Conservation (phyloP, 257 asterid genomes). For the Dorcoceras hygrometricum region DNA sequence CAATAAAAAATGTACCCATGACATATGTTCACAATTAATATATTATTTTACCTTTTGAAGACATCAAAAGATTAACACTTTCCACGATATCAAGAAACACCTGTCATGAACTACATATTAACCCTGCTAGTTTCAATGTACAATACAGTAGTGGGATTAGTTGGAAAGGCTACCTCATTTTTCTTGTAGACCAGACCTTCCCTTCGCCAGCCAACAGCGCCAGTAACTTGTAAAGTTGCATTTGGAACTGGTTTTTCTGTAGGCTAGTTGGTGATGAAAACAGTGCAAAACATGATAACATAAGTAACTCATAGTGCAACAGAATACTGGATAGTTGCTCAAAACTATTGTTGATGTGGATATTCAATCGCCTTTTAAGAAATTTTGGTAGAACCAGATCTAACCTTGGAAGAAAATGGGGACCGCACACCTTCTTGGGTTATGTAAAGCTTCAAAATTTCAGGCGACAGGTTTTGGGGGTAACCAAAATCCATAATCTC, state of each 20-base stretch:
- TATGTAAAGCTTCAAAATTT: conserved; percentile 95
- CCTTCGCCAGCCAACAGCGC: conserved; percentile 99
- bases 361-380: background rate
- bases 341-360: background rate
- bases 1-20: conserved; percentile 5
- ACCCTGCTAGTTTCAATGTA: conserved; percentile 19
- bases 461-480: conserved; percentile 98
- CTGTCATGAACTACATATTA: conserved; percentile 37
- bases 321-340: background rate
- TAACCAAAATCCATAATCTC: conserved; percentile 99
- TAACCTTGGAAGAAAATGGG: conserved; percentile 95
- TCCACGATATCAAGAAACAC: conserved; percentile 98
- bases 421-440: conserved; percentile 99
- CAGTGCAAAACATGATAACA: conserved; percentile 19
- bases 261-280: conserved; percentile 47
- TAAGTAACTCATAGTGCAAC: background rate
- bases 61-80: conserved; percentile 98
- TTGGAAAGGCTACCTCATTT: conserved; percentile 69
- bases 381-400: conserved; percentile 23
- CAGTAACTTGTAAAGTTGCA: conserved; percentile 98
- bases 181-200: conserved; percentile 96
- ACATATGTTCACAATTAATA: conserved; percentile 10
- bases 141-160: conserved; percentile 9
- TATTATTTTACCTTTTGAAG: conserved; percentile 72
- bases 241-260: conserved; percentile 92